phyloP scores from a whole-genome alignment of 2,329 filamentous ascomycete genomes.

The Neonectria ditissima region DNA sequence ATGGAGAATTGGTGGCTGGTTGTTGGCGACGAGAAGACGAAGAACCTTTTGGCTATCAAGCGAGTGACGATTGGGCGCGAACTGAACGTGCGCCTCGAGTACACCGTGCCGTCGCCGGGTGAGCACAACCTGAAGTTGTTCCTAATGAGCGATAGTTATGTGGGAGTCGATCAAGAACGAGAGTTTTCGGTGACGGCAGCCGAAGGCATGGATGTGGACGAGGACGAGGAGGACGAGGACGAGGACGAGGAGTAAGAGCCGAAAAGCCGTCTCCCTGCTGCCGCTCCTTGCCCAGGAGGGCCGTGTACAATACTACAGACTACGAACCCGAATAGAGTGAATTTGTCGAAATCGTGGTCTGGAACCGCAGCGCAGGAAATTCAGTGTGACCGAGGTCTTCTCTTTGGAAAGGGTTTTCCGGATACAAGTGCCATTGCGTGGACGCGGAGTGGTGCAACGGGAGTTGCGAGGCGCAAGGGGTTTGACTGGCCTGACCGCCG shows the following conservation, averaged over 20 bases:
- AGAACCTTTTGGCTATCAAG: conserved; percentile 92
- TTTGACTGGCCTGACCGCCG: conserved; percentile 33
- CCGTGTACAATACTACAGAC: conserved; percentile 49
- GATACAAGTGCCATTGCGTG: conserved; percentile 48
- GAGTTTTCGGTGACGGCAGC: conserved; percentile 86
- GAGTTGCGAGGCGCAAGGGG: conserved; percentile 42
- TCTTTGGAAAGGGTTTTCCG: conserved; percentile 44
- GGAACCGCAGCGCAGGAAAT: conserved; percentile 25
- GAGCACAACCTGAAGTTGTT: conserved; percentile 90
- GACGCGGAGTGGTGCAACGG: conserved; percentile 44
- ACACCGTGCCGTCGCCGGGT: conserved; percentile 85
- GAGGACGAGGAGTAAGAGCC: conserved; percentile 47
- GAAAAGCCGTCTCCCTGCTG: conserved; percentile 30
- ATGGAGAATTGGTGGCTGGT: conserved; percentile 99
- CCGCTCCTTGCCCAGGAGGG: conserved; percentile 37
- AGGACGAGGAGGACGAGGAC: conserved; percentile 83
- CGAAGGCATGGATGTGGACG: conserved; percentile 95
- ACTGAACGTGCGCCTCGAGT: conserved; percentile 85
- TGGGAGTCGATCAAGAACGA: conserved; percentile 96
- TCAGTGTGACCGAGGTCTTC: conserved; percentile 41
- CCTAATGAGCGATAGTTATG: conserved; percentile 96
- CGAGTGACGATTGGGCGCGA: conserved; percentile 86
- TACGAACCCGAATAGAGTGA: conserved; percentile 45
- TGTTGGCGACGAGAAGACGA: conserved; percentile 90
- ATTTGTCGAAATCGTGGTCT: conserved; percentile 41